phyloP scores from a whole-genome alignment of 208 protist species.

The Crithidia sp. region DNA sequence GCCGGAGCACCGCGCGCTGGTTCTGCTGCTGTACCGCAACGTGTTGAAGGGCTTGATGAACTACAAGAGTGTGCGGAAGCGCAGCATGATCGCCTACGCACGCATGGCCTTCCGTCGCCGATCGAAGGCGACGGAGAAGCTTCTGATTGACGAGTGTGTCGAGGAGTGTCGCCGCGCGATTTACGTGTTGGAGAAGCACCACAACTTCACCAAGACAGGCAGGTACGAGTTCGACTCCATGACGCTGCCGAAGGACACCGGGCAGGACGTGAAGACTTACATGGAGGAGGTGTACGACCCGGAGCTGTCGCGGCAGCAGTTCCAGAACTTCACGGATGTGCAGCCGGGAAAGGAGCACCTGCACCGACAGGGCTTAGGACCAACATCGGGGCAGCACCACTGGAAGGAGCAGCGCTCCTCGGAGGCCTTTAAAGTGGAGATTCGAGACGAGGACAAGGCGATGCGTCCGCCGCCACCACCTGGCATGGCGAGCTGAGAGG shows the following conservation, averaged over 20 bases:
- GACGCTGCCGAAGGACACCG: conserved; percentile 87
- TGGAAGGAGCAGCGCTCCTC: conserved; percentile 68
- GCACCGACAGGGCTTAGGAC: conserved; percentile 70
- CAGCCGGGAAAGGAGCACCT: conserved; percentile 75
- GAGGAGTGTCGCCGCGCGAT: conserved; percentile 85
- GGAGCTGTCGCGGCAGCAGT: conserved; percentile 82
- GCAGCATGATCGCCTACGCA: conserved; percentile 86
- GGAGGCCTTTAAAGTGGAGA: conserved; percentile 68
- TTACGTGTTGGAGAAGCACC: conserved; percentile 86
- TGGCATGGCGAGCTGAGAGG: conserved; percentile 37
- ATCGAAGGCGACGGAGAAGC: conserved; percentile 79
- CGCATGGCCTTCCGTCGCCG: conserved; percentile 79
- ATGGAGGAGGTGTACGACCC: conserved; percentile 93
- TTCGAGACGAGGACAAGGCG: conserved; percentile 81
- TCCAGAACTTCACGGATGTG: conserved; percentile 86
- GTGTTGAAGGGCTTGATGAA: conserved; percentile 81
- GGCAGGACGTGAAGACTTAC: conserved; percentile 91
- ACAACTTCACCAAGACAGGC: conserved; percentile 76
- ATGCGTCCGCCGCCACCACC: conserved; percentile 83
- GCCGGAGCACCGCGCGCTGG: conserved; percentile 76
- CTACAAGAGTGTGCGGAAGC: conserved; percentile 77
- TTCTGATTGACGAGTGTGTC: conserved; percentile 90
- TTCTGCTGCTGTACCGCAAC: conserved; percentile 83
- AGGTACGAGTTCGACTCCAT: conserved; percentile 89
- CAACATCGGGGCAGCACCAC: conserved; percentile 75